These are phyloP conservation scores for Zymoseptoria pseudotritici DNA, from an alignment of 2,329 filamentous ascomycete genomes.

Conservation along the genomic window DNA sequence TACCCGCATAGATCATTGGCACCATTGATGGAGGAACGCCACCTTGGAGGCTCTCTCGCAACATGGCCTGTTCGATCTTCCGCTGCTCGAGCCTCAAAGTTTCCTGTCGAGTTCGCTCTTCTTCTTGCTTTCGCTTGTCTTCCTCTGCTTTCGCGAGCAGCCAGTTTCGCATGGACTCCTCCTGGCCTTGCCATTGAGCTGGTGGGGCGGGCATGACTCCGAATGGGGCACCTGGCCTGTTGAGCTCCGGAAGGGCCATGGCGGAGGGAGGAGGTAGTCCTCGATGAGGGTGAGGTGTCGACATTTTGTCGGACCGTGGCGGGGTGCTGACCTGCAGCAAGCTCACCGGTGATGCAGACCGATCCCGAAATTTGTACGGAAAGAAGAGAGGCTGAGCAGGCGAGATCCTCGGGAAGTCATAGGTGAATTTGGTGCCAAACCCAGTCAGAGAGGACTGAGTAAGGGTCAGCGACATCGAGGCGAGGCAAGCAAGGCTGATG, in stretches of 20 bases:
- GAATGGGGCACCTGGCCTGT: slow-evolving; percentile 31
- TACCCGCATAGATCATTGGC: slow-evolving; percentile 48
- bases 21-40: slow-evolving; percentile 46
- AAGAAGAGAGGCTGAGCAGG: slow-evolving; percentile 34
- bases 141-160: slow-evolving; percentile 45
- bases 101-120: slow-evolving; percentile 47
- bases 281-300: slow-evolving; percentile 46
- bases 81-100: slow-evolving; percentile 43
- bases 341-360: slow-evolving; percentile 28
- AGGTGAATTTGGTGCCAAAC: slow-evolving; percentile 40
- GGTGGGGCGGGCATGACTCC: slow-evolving; percentile 37
- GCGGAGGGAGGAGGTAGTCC: slow-evolving; percentile 47
- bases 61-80: slow-evolving; percentile 46
- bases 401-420: slow-evolving; percentile 42
- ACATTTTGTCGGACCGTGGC: slow-evolving; percentile 34
- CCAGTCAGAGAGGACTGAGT: slow-evolving; percentile 42
- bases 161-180: slow-evolving; percentile 47
- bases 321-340: slow-evolving; percentile 37
- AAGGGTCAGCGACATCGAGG: slow-evolving; percentile 45
- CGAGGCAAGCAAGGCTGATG: slow-evolving; percentile 2
- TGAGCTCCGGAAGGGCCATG: slow-evolving; percentile 45
- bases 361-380: slow-evolving; percentile 33
- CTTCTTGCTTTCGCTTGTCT: slow-evolving; percentile 47
- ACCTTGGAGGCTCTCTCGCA: slow-evolving; percentile 45
- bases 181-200: slow-evolving; percentile 42